phyloP scores from a whole-genome alignment of 148 eudicot species.

The Arbutus unedo region DNA sequence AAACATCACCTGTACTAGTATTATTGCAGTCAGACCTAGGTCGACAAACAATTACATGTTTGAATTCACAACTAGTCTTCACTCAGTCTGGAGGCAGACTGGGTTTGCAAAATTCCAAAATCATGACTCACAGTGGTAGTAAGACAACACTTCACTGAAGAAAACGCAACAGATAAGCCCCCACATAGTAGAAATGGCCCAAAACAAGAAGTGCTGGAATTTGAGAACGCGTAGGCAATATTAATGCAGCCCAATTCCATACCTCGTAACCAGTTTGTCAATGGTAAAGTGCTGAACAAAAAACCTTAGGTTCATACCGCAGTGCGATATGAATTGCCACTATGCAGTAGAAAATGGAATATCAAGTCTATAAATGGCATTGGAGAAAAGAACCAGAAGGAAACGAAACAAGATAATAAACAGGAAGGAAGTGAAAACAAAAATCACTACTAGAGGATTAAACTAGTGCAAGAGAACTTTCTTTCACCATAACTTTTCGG shows the following conservation, averaged over 20 bases:
- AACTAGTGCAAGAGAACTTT: neutral
- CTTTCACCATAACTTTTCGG: neutral
- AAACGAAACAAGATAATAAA: neutral
- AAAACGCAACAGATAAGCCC: neutral
- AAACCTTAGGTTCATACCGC: neutral
- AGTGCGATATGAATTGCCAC: neutral
- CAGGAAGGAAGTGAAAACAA: neutral
- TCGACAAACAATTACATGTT: neutral
- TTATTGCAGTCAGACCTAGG: neutral
- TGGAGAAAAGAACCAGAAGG: neutral
- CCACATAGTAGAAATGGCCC: neutral
- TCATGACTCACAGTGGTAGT: neutral
- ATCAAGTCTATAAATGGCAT: neutral
- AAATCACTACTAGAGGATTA: neutral
- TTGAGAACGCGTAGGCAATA: constrained; percentile 5
- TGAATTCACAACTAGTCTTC: neutral
- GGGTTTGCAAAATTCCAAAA: neutral
- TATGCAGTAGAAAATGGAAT: neutral
- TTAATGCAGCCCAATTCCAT: neutral
- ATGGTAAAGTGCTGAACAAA: neutral
- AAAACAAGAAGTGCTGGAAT: neutral
- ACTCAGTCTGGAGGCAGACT: neutral
- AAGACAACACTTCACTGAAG: neutral
- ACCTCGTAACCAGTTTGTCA: neutral
- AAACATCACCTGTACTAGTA: neutral